Conservation (phyloP, 2,329 filamentous ascomycete species). For the Penicillium sp. region DNA sequence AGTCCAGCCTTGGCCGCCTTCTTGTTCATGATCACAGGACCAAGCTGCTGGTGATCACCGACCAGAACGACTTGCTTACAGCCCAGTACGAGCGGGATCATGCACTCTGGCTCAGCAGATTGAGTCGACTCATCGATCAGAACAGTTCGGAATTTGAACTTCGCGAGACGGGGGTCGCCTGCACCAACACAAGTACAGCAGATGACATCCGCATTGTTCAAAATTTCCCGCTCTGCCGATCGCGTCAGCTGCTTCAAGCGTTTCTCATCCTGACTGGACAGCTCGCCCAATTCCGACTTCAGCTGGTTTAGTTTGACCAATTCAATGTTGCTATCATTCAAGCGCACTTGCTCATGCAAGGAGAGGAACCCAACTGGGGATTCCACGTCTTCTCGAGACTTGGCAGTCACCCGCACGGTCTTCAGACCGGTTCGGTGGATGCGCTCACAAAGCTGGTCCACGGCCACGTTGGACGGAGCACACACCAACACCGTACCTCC, state of each 20-base stretch:
- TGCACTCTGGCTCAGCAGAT: slow-evolving; percentile 96
- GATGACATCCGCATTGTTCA: slow-evolving; percentile 94
- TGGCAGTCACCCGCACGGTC: slow-evolving; percentile 96
- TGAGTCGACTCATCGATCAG: slow-evolving; percentile 98
- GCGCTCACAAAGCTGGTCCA: slow-evolving; percentile 96
- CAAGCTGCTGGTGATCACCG: slow-evolving; percentile 96
- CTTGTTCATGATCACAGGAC: slow-evolving; percentile 99
- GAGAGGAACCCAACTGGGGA: slow-evolving; percentile 97
- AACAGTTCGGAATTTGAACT: slow-evolving; percentile 98
- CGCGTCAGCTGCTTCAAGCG: slow-evolving; percentile 96
- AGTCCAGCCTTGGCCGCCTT: slow-evolving; percentile 97
- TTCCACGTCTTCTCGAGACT: slow-evolving; percentile 97
- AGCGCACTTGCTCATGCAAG: slow-evolving; percentile 93
- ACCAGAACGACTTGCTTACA: slow-evolving; percentile 99
- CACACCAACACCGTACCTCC: slow-evolving; percentile 94
- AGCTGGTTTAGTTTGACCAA: slow-evolving; percentile 89
- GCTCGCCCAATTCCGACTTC: slow-evolving; percentile 86
- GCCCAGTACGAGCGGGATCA: slow-evolving; percentile 95
- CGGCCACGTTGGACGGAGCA: slow-evolving; percentile 96
- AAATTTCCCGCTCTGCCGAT: slow-evolving; percentile 90
- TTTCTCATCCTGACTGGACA: slow-evolving; percentile 96
- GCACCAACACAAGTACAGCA: slow-evolving; percentile 99
- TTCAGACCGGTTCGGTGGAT: slow-evolving; percentile 94
- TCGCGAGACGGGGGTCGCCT: slow-evolving; percentile 89
- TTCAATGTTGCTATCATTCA: slow-evolving; percentile 96